Conservation (phyloP, 768 basidiomycete genomes). For the Termitomyces sp. region DNA sequence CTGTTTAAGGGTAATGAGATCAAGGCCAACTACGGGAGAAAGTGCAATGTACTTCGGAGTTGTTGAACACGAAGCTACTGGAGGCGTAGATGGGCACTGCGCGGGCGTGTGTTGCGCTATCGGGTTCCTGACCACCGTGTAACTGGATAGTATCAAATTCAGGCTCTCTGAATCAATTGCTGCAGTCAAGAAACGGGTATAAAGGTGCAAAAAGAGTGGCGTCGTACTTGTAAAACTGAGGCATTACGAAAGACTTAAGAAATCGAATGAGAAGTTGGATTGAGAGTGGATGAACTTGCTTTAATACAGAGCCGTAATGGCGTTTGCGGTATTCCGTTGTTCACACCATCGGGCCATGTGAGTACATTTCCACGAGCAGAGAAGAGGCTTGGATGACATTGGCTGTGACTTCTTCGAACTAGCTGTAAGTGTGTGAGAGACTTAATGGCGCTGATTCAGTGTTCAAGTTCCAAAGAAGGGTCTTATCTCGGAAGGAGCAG, state of each 20-base stretch:
- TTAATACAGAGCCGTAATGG: neutral
- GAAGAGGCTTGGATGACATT: neutral
- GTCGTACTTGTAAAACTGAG: neutral
- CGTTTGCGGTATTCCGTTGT: neutral
- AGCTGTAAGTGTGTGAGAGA: neutral
- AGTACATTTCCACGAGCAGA: neutral
- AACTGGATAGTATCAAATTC: slow-evolving; percentile 80
- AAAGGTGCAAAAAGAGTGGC: neutral
- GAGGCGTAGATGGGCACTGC: slow-evolving; percentile 76
- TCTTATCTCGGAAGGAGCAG: neutral
- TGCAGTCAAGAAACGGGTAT: neutral
- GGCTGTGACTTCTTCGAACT: neutral
- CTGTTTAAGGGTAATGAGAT: slow-evolving; percentile 22
- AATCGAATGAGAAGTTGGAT: neutral
- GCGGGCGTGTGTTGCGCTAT: slow-evolving; percentile 62
- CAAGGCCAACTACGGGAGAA: neutral
- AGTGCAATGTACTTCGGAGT: slow-evolving; percentile 43
- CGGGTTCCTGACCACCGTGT: slow-evolving; percentile 67
- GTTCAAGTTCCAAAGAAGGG: neutral
- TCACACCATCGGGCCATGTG: neutral
- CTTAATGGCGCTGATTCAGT: neutral
- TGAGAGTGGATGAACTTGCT: neutral
- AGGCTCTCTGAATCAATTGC: slow-evolving; percentile 35
- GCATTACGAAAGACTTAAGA: neutral
- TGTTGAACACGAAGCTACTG: slow-evolving; percentile 70